These are phyloP conservation scores for Cunninghamia lanceolata DNA, from an alignment of 75 land plant species.

Conservation along the genomic window DNA sequence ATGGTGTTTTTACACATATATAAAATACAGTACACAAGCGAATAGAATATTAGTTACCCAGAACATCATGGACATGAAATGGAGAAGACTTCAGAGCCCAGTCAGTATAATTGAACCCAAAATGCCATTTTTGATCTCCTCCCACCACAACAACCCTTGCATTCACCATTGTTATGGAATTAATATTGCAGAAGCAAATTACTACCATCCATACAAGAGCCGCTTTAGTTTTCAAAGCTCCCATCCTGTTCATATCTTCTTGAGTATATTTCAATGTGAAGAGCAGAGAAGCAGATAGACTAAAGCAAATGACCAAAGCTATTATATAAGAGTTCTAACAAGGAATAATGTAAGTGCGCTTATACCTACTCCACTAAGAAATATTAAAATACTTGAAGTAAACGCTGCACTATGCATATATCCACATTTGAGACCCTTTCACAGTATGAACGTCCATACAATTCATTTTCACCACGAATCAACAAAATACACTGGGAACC, in stretches of 20 bases:
- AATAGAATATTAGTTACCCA: constrained; percentile 29
- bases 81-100: constrained; percentile 56
- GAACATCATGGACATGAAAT: constrained; percentile 38
- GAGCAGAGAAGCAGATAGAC: background rate
- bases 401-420: background rate
- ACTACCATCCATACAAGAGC: background rate
- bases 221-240: background rate
- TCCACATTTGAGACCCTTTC: background rate
- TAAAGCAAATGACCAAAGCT: background rate
- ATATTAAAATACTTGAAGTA: background rate
- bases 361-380: background rate
- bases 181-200: background rate
- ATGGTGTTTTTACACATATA: background rate
- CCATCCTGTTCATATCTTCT: background rate
- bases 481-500: background rate
- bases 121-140: constrained; percentile 47
- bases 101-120: constrained; percentile 49
- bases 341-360: background rate
- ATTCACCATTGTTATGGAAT: background rate
- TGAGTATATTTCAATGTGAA: background rate
- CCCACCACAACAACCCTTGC: constrained; percentile 43
- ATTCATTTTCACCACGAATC: background rate
- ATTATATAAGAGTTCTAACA: background rate
- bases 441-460: background rate
- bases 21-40: background rate